Percentiles rank a stretch among this genome's conserved stretches.
phyloP scores from a whole-genome alignment of 2,329 filamentous ascomycete species.

The Phialophora tarda region DNA sequence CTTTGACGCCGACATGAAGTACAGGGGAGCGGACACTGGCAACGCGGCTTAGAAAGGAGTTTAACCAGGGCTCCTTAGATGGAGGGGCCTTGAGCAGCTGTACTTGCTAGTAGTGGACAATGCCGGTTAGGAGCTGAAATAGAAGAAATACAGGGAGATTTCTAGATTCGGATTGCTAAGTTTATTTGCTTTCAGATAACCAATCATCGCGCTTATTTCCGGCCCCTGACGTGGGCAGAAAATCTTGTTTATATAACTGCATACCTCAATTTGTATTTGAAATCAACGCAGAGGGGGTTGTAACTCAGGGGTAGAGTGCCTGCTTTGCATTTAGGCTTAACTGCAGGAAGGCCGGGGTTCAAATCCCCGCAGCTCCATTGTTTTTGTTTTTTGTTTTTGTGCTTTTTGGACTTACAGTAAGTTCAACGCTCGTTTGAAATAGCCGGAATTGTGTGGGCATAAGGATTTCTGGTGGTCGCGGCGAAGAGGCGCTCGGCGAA shows the following conservation, averaged over 20 bases:
- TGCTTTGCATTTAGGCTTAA: not conserved
- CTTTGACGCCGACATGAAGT: conserved; percentile 47
- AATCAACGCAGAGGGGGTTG: conserved; percentile 6
- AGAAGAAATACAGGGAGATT: not conserved
- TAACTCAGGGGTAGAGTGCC: conserved; percentile 8
- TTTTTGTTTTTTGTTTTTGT: not conserved
- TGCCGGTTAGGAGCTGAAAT: not conserved
- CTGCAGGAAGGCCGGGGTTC: conserved; percentile 5
- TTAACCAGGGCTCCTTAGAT: not conserved
- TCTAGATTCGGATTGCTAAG: too few species aligned
- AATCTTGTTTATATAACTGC: not conserved
- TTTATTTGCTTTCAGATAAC: not conserved
- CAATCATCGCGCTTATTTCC: not conserved
- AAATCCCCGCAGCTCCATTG: conserved; percentile 1
- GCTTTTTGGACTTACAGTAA: not conserved
- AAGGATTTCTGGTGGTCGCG: not conserved
- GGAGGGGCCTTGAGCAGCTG: not conserved
- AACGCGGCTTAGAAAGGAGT: not conserved
- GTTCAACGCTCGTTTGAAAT: not conserved
- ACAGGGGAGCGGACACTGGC: conserved; percentile 18
- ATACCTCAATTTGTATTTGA: not conserved
- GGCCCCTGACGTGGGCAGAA: not conserved
- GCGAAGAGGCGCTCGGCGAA: not conserved
- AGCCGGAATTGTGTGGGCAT: not conserved
- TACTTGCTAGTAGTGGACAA: not conserved